Evolutionary conservation across 1,284 basidiomycete genomes (phyloP).

Genomic region (Boletellus deceptivus): DNA sequence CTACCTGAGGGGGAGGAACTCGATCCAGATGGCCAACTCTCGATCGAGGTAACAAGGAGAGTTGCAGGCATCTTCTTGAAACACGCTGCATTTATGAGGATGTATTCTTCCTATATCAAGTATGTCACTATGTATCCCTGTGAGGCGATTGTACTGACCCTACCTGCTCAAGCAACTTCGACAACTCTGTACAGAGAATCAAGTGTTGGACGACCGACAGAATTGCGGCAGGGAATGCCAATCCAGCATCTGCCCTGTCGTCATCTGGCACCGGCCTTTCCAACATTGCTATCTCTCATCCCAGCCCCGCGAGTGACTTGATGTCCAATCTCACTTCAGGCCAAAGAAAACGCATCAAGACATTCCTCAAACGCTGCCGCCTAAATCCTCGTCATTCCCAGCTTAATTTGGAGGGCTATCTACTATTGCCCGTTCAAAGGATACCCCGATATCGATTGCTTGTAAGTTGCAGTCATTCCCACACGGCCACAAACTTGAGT

Average conservation of each 20-base stretch:
- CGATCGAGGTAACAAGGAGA: conserved; percentile 72
- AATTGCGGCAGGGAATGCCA: conserved; percentile 36
- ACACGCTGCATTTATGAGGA: conserved; percentile 94
- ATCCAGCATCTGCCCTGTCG: conserved; percentile 48
- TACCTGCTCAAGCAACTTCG: conserved; percentile 70
- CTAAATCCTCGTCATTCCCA: conserved; percentile 91
- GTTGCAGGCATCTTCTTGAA: conserved; percentile 89
- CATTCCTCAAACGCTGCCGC: conserved; percentile 83
- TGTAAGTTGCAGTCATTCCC: conserved; percentile 44
- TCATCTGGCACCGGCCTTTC: conserved; percentile 56
- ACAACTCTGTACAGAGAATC: conserved; percentile 84
- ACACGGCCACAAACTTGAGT: conserved; percentile 3
- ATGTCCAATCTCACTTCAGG: conserved; percentile 58
- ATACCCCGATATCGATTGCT: conserved; percentile 94
- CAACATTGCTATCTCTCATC: conserved; percentile 58
- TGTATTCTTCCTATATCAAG: conserved; percentile 98
- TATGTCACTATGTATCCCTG: conserved; percentile 40
- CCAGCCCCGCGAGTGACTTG: conserved; percentile 35
- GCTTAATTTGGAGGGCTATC: conserved; percentile 92
- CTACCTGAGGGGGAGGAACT: conserved; percentile 44
- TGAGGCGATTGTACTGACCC: conserved; percentile 8
- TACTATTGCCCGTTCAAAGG: conserved; percentile 93
- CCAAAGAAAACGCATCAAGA: conserved; percentile 84
- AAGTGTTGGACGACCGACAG: conserved; percentile 77
- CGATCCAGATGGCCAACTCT: conserved; percentile 73